These are phyloP conservation scores for Claviceps sp. DNA, from an alignment of 2,329 filamentous ascomycete species.

Conservation along the genomic window DNA sequence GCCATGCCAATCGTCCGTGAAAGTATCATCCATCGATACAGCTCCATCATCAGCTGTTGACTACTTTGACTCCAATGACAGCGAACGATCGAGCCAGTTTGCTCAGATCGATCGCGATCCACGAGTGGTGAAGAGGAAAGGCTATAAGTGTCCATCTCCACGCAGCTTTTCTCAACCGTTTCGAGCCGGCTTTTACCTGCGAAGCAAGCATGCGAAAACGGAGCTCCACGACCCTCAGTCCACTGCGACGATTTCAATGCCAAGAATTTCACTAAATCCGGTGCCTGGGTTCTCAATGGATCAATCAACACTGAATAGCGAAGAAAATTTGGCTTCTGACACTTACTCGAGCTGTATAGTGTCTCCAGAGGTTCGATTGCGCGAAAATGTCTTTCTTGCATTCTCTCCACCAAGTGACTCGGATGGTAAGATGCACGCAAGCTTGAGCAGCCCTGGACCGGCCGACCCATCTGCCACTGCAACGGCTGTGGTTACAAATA, in stretches of 20 bases:
- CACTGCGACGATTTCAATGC: conserved; percentile 35
- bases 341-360: conserved; percentile 17
- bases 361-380: conserved; percentile 18
- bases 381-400: conserved; percentile 51
- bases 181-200: conserved; percentile 32
- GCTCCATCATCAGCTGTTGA: neutral
- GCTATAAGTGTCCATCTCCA: conserved; percentile 52
- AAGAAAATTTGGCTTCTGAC: conserved; percentile 17
- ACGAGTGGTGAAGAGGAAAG: conserved; percentile 59
- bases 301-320: conserved; percentile 20
- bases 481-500: conserved; percentile 51
- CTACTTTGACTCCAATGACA: conserved; percentile 2
- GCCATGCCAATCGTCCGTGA: neutral
- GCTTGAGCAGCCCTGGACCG: conserved; percentile 51
- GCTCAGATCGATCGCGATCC: conserved; percentile 79
- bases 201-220: conserved; percentile 17
- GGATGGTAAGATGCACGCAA: conserved; percentile 34
- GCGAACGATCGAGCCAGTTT: conserved; percentile 41
- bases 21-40: neutral
- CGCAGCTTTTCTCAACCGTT: conserved; percentile 84
- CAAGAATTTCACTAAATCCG: conserved; percentile 25
- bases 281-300: conserved; percentile 23
- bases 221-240: conserved; percentile 19
- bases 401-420: conserved; percentile 66
- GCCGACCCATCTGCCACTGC: conserved; percentile 45